These are phyloP conservation scores for Kurtzmaniella quercitrusa DNA, from an alignment of 1,139 yeast species.

Conservation along the genomic window DNA sequence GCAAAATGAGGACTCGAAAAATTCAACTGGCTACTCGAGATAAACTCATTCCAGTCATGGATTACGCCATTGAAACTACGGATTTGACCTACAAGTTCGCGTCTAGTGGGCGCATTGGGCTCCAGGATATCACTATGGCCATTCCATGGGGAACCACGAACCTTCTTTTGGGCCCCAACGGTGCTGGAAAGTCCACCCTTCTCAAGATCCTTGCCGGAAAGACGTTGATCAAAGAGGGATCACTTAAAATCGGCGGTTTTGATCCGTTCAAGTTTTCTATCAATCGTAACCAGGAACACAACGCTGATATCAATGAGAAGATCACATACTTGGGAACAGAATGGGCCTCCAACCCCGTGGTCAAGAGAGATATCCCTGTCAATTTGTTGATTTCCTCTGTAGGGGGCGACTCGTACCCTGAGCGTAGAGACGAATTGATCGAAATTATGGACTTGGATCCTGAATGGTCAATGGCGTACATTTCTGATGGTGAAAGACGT, in stretches of 20 bases:
- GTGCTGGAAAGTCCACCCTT: constrained; percentile 94
- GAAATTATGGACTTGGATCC: constrained; percentile 79
- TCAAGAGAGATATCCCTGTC: constrained; percentile 87
- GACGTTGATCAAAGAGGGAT: constrained; percentile 73
- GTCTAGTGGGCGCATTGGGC: constrained; percentile 57
- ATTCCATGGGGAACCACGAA: constrained; percentile 74
- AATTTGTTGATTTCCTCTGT: constrained; percentile 70
- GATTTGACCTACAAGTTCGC: constrained; percentile 70
- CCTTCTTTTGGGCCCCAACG: constrained; percentile 86
- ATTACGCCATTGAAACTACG: constrained; percentile 58
- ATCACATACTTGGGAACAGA: constrained; percentile 90
- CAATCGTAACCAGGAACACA: constrained; percentile 30
- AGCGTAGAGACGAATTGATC: constrained; percentile 71
- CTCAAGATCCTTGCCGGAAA: constrained; percentile 86
- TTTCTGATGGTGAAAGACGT: constrained; percentile 92
- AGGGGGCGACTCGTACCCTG: constrained; percentile 73
- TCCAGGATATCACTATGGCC: constrained; percentile 55
- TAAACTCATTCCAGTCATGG: background rate
- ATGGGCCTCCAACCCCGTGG: constrained; percentile 92
- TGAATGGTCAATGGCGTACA: constrained; percentile 86
- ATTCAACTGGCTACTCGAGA: background rate
- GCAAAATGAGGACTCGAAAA: background rate
- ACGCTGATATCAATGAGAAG: constrained; percentile 41
- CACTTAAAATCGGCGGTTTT: constrained; percentile 64
- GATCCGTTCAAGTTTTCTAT: constrained; percentile 82